These are phyloP conservation scores for Coemansia pectinata DNA, from an alignment of 192 early-diverging fungal species.

Conservation along the genomic window DNA sequence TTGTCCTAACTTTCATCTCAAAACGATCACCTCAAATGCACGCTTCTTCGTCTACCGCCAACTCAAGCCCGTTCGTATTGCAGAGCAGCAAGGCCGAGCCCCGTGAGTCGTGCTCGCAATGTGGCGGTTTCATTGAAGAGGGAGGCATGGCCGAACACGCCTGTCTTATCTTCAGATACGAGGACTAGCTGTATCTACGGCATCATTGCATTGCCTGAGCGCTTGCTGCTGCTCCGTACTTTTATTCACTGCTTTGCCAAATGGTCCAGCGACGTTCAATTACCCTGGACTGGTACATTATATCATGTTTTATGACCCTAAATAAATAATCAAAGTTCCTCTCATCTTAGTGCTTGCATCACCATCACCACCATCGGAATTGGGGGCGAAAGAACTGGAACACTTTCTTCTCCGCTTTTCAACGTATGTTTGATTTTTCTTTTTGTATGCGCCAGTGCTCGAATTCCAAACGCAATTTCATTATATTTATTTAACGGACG, in stretches of 20 bases:
- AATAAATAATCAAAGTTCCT: neutral
- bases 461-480: neutral
- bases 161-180: neutral
- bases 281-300: neutral
- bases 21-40: neutral
- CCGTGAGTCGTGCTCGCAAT: neutral
- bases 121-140: neutral
- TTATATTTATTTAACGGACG: slow-evolving; percentile 4
- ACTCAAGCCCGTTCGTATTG: neutral
- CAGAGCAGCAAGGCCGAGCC: neutral
- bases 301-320: neutral
- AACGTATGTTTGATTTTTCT: neutral
- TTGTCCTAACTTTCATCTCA: neutral
- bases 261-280: neutral
- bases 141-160: neutral
- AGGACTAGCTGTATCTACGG: neutral
- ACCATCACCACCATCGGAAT: neutral
- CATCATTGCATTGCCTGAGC: neutral
- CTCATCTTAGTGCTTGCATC: neutral
- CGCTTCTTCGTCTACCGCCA: neutral
- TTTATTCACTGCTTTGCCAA: neutral
- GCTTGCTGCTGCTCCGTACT: neutral
- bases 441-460: neutral
- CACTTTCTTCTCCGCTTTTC: neutral
- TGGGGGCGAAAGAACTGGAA: neutral